Base-by-base conservation (phyloP, 495 filamentous ascomycete species). In the Echria macrotheca region DNA sequence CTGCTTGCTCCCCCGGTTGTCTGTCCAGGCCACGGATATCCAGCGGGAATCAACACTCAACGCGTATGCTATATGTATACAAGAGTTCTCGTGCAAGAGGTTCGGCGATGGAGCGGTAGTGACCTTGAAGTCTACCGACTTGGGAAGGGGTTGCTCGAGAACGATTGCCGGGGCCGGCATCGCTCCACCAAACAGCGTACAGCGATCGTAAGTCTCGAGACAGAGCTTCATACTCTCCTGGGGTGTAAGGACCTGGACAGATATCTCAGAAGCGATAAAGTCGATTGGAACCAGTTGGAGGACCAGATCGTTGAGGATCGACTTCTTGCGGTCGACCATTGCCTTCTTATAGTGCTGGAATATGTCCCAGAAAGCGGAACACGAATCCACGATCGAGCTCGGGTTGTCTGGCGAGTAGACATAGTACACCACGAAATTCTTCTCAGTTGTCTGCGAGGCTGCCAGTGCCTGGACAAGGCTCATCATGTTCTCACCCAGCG, bases 1-100 rank as follows among this genome's bases (percentile, higher is more conserved):
- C 61, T 95, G 88, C 48, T 86, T 76, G 32, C 71, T 78, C 0
- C 93, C 94, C 19, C 72, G 77, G 56, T 81, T 89, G 65, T 97
- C 90, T 1, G 86, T 87, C 94, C 94, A 99, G n/a, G 86, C 86
- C 4, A 82, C 89, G 1, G 84, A 84, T 37, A 96, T 65, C 94
- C 94, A 99, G 14, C 86, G 78, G 38, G 86, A 82, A 59, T 93
- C 88, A 23, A 83, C 69, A 60, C 87, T 91, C 51, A 83, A 81
- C 0, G 85, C 84, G 60, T 91, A 95, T 6, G 87, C 90, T 38
- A 97, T 68, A 62, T 99, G 94, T 9, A 99, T 78, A 51, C 83
- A 84, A 10, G 79, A 82, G 26, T 90, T 88, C 58, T 95, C 89
- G 41, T 85, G 81, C n/a, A 96, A 66, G 0, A 93, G 73, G 21